Percentiles rank a stretch among this genome's conserved stretches.
These are phyloP conservation scores for Acanthamoeba lenticulata DNA, from an alignment of 208 protist genomes.

Conservation along the genomic window DNA sequence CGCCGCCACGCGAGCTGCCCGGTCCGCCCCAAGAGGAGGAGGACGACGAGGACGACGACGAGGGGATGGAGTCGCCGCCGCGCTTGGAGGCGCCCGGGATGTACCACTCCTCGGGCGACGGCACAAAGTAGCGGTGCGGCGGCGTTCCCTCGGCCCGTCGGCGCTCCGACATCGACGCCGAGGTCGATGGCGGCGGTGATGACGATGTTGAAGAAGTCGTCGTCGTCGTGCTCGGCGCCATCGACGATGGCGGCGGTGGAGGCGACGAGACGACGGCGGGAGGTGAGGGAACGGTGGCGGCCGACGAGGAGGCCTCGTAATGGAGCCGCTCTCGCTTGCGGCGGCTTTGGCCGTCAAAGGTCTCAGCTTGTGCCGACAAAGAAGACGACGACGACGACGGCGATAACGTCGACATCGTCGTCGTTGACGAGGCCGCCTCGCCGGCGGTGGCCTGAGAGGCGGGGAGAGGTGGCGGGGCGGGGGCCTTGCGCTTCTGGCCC, in stretches of 20 bases:
- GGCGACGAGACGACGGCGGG: background rate
- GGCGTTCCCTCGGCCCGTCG: constrained; percentile 11
- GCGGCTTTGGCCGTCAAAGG: background rate
- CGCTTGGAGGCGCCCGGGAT: background rate
- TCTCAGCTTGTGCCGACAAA: background rate
- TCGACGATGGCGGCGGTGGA: background rate
- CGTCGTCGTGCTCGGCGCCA: no score
- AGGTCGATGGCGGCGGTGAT: background rate
- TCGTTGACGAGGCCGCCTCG: no score
- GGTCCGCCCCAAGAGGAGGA: background rate
- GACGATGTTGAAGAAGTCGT: background rate
- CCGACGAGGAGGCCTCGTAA: background rate
- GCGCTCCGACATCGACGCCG: background rate
- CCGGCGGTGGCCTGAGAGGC: background rate
- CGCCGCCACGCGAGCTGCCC: background rate
- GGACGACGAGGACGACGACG: background rate
- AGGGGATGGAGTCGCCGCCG: background rate
- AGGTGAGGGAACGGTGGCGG: background rate
- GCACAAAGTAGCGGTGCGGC: constrained; percentile 14
- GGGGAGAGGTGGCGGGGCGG: background rate
- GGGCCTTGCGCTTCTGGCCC: background rate
- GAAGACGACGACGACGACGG: background rate
- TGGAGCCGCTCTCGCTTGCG: background rate
- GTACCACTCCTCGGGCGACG: constrained; percentile 24
- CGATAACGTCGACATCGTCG: background rate